Base-by-base conservation (phyloP, 106 monocot genomes). In the Hemerocallis citrina region DNA sequence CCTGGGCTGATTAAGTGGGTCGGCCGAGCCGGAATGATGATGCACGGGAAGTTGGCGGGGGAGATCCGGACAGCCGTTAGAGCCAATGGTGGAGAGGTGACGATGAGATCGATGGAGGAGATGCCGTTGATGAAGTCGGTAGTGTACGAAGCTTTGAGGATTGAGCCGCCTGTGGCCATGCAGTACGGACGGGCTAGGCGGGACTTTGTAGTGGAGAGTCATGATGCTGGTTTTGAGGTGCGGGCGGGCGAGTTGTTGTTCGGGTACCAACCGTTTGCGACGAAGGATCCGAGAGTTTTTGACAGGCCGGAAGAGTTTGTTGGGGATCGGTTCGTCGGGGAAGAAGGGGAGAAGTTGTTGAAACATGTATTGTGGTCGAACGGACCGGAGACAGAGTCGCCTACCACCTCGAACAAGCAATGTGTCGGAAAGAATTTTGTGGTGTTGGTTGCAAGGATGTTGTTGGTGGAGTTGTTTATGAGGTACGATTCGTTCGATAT, bases 211-310 rank as follows among this genome's bases (percentile, higher is more conserved):
- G 68, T 92, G 27, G 66, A 78, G 71, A 84, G 81, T 70, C 92
- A 92, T 54, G 92, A 92, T 59, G 72, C 83, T 5, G 78, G 65
- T 21, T 92, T 50, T 44, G 52, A 88, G 71, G 84, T 88, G 9
- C 37, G 57, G 20, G 65, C 69, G 12, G 88, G 92, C 40, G 92
- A 92, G 76, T 39, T 92, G 78, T 55, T 92, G 61, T 92, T 92
- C 54, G 92, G 92, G 12, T 92, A 88, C 81, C 92, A 92, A 69
- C 92, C 88, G 5, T 81, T 92, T 51, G 92, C 84, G 52, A 92
- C 92, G 24, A 84, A 69, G 65, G 88, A 92, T 60, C 68, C 86
- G 14, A 48, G 78, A 62, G 79, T 92, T 20, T 92, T 92, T 63
- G 78, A 84, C 7, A 58, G 75, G 32, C 56, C 94, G 35, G 85